Evolutionary conservation across 2,329 filamentous ascomycete species (phyloP).

Genomic region (Seiridium unicorne): DNA sequence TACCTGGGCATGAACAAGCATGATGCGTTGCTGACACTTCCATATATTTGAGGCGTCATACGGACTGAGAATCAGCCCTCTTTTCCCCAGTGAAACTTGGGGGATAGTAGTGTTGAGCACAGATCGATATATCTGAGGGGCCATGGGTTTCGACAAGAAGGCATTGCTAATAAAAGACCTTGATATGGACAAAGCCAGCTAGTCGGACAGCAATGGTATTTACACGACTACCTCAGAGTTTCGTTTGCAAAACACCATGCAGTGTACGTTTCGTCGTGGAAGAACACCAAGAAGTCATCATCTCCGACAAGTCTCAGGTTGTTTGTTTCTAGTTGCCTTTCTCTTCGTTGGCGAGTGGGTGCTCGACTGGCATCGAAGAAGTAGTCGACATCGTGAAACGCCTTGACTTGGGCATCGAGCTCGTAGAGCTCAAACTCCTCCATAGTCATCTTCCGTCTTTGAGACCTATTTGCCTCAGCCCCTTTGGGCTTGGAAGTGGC

Average conservation of each 20-base stretch:
- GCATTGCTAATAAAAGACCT: no score
- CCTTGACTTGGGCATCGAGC: not conserved
- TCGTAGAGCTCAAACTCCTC: not conserved
- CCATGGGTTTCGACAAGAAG: no score
- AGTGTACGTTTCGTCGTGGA: slow-evolving; percentile 23
- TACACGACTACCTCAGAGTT: not conserved
- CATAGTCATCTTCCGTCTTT: not conserved
- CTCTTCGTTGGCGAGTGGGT: not conserved
- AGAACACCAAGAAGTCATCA: slow-evolving; percentile 24
- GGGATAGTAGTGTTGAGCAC: not conserved
- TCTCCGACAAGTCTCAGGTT: slow-evolving; percentile 19
- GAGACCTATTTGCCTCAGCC: not conserved
- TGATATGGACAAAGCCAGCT: not conserved
- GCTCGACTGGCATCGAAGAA: slow-evolving; percentile 13
- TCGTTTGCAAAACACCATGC: slow-evolving; percentile 20
- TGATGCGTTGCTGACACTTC: no score
- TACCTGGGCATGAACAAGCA: no score
- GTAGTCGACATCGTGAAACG: slow-evolving; percentile 12
- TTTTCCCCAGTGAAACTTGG: not conserved
- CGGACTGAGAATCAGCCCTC: no score
- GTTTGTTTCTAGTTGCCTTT: slow-evolving; percentile 5
- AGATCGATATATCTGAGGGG: not conserved
- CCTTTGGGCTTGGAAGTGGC: not conserved
- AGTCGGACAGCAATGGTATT: no score
- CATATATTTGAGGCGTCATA: no score